Evolutionary conservation across 1,284 basidiomycete genomes (phyloP).

Genomic region (Melanopsichium pennsylvanicum): DNA sequence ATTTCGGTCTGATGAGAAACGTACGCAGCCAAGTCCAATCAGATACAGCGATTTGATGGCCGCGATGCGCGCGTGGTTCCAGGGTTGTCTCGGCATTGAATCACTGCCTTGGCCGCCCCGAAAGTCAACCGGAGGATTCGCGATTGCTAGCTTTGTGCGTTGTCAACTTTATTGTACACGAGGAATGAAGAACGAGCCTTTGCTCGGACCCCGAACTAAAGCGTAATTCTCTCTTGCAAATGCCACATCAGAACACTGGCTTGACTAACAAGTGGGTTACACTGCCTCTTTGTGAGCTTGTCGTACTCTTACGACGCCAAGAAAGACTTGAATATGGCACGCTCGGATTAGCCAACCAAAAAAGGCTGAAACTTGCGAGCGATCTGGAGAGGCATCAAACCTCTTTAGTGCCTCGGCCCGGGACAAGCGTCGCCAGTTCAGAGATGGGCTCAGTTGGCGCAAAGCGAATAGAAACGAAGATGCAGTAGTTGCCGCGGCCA

Average conservation of each 20-base stretch:
- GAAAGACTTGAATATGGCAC: too few species aligned
- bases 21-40: constrained; percentile 19
- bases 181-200: neutral
- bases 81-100: constrained; percentile 4
- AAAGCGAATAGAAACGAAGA: neutral
- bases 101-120: constrained; percentile 15
- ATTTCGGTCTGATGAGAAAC: neutral
- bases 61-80: constrained; percentile 20
- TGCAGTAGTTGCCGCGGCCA: neutral
- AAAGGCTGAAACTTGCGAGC: constrained; percentile 1
- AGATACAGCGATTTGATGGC: constrained; percentile 17
- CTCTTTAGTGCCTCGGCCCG: too few species aligned
- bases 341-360: neutral
- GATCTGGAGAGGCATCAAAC: too few species aligned
- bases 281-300: too few species aligned
- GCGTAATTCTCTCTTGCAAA: too few species aligned
- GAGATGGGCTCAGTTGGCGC: constrained; percentile 1
- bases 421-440: too few species aligned
- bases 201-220: neutral
- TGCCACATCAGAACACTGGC: too few species aligned
- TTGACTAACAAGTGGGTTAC: too few species aligned
- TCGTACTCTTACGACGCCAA: too few species aligned
- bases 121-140: too few species aligned
- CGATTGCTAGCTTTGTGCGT: too few species aligned
- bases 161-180: too few species aligned